Percentiles rank a stretch among this genome's conserved stretches.
These are phyloP conservation scores for Alternaria brassicae DNA, from an alignment of 2,329 filamentous ascomycete species.

Conservation along the genomic window DNA sequence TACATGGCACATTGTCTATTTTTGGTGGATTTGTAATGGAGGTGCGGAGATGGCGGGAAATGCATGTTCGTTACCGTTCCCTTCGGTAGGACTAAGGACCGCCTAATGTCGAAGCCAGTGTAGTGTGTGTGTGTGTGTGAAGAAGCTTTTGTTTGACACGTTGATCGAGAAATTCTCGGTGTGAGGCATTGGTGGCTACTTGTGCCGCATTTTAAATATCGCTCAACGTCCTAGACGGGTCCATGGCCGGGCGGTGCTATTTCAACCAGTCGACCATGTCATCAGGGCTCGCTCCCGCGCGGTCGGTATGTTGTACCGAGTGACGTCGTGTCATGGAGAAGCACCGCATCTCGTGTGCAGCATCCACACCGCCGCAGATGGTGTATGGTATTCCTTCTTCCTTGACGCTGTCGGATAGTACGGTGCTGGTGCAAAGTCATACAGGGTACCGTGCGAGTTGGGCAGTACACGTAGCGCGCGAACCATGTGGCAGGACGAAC, in stretches of 20 bases:
- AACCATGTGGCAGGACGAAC: background rate
- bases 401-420: background rate
- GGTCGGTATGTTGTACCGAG: background rate
- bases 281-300: background rate
- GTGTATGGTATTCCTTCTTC: no score
- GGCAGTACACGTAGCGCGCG: background rate
- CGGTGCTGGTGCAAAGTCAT: background rate
- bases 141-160: background rate
- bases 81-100: background rate
- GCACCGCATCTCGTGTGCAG: background rate
- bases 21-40: background rate
- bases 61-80: constrained; percentile 1
- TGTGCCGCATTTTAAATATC: constrained; percentile 1
- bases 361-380: background rate
- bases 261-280: background rate
- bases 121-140: background rate
- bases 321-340: background rate
- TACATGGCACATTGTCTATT: background rate
- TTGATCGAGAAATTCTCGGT: background rate
- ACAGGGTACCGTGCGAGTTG: background rate
- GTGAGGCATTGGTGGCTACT: constrained; percentile 1
- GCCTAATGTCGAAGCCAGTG: background rate
- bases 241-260: background rate
- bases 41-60: constrained; percentile 2
- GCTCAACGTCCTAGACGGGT: background rate